Percentiles rank a stretch among this genome's conserved stretches.
These are phyloP conservation scores for Penicillium decumbens DNA, from an alignment of 2,329 filamentous ascomycete species.

Conservation along the genomic window DNA sequence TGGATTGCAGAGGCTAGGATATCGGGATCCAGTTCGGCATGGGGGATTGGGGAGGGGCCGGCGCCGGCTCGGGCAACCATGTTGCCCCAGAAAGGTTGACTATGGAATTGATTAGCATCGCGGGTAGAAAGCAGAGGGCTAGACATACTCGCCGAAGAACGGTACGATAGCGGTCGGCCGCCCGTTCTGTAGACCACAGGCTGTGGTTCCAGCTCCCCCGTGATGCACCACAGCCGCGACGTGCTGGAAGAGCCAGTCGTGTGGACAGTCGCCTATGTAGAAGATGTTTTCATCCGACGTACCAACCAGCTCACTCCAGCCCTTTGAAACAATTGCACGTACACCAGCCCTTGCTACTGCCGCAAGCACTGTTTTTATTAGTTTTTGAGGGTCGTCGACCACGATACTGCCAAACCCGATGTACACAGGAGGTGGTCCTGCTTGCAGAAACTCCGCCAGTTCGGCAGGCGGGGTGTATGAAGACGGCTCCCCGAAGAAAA, in stretches of 20 bases:
- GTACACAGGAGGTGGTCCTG: constrained; percentile 50
- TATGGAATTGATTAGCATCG: constrained; percentile 2
- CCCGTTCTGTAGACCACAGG: constrained; percentile 50
- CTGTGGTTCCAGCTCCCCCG: constrained; percentile 57
- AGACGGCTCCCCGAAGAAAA: constrained; percentile 42
- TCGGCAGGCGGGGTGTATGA: constrained; percentile 40
- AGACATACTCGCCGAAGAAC: constrained; percentile 52
- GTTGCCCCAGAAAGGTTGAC: constrained; percentile 53
- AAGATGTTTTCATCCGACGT: constrained; percentile 39
- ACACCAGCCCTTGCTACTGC: constrained; percentile 46
- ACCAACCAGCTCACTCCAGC: constrained; percentile 49
- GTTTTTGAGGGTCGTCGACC: constrained; percentile 46
- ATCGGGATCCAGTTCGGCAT: constrained; percentile 43
- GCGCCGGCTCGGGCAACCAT: constrained; percentile 50
- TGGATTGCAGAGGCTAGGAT: constrained; percentile 46
- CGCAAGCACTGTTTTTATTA: constrained; percentile 47
- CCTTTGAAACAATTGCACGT: constrained; percentile 52
- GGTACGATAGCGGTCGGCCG: constrained; percentile 53
- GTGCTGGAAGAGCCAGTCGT: constrained; percentile 56
- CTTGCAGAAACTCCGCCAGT: constrained; percentile 42
- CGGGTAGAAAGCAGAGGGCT: no score
- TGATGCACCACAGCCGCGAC: constrained; percentile 56
- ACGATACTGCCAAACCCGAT: constrained; percentile 57
- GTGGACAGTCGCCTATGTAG: constrained; percentile 53
- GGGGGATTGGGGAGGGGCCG: constrained; percentile 47